Percentiles rank a stretch among this genome's conserved stretches.
phyloP scores from a whole-genome alignment of 768 basidiomycete genomes.

The Boletus insuetus region DNA sequence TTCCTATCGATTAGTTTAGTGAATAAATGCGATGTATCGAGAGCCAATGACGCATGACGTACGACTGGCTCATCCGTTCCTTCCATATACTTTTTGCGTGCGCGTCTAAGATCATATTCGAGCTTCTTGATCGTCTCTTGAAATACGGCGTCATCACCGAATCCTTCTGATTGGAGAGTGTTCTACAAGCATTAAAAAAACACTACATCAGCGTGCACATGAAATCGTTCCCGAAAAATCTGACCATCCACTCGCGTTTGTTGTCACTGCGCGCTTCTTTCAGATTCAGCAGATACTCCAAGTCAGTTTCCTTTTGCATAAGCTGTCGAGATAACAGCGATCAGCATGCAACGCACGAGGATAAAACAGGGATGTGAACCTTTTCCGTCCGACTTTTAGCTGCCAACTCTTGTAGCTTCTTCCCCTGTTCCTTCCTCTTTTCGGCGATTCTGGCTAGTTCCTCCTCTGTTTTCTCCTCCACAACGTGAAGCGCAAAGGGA shows the following conservation, averaged over 20 bases:
- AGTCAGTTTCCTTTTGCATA: conserved; percentile 70
- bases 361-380: conserved; percentile 37
- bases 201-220: not conserved
- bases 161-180: conserved; percentile 63
- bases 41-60: conserved; percentile 6
- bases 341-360: not conserved
- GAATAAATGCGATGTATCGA: not conserved
- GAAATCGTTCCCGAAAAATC: conserved; percentile 15
- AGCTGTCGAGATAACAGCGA: conserved; percentile 42
- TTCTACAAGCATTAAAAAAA: conserved; percentile 36
- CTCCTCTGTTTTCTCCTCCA: conserved; percentile 89
- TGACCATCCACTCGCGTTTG: conserved; percentile 75
- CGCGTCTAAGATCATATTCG: conserved; percentile 71
- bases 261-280: conserved; percentile 57
- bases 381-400: conserved; percentile 84
- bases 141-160: conserved; percentile 74
- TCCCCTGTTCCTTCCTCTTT: conserved; percentile 80
- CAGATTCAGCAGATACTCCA: conserved; percentile 62
- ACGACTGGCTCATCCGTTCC: conserved; percentile 64
- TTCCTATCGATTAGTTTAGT: conserved; percentile 44
- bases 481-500: conserved; percentile 61
- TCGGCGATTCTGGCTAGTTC: conserved; percentile 78
- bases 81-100: conserved; percentile 77
- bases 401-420: conserved; percentile 87
- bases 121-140: conserved; percentile 86